Conservation (phyloP, 1,139 yeast species). For the Saccharomycopsis crataegensis region DNA sequence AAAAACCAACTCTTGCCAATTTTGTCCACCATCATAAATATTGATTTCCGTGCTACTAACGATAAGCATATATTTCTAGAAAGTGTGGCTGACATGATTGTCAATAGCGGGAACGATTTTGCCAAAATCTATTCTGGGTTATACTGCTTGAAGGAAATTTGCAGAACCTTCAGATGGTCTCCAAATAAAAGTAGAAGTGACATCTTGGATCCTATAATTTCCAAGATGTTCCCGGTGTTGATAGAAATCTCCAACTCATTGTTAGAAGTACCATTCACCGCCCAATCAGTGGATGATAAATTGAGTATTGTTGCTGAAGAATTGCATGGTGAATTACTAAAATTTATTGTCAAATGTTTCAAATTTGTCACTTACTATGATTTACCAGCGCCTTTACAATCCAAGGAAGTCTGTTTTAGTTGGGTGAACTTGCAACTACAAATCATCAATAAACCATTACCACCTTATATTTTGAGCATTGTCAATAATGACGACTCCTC, state of each 20-base stretch:
- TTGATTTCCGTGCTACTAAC: slow-evolving; percentile 35
- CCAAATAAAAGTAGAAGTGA: slow-evolving; percentile 50
- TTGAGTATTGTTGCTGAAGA: slow-evolving; percentile 20
- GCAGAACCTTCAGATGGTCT: slow-evolving; percentile 73
- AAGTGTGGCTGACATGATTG: slow-evolving; percentile 48
- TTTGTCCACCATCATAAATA: slow-evolving; percentile 52
- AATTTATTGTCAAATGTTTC: slow-evolving; percentile 67
- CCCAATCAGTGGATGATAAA: background rate
- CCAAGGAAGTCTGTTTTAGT: slow-evolving; percentile 45
- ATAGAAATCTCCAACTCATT: slow-evolving; percentile 56
- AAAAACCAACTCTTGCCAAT: slow-evolving; percentile 62
- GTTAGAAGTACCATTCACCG: background rate
- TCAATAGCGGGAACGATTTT: slow-evolving; percentile 40
- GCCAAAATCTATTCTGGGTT: slow-evolving; percentile 69
- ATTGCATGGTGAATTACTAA: slow-evolving; percentile 69
- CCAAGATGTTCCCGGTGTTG: slow-evolving; percentile 61
- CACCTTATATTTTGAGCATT: slow-evolving; percentile 28
- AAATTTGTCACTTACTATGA: slow-evolving; percentile 79
- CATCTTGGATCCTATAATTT: slow-evolving; percentile 52
- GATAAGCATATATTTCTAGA: background rate
- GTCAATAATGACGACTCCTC: background rate
- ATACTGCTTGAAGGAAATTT: slow-evolving; percentile 64
- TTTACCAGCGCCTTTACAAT: slow-evolving; percentile 63
- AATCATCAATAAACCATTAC: slow-evolving; percentile 55
- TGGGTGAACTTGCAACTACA: slow-evolving; percentile 80